These are phyloP conservation scores for Corylus avellana DNA, from an alignment of 306 rosid genomes.

Conservation along the genomic window DNA sequence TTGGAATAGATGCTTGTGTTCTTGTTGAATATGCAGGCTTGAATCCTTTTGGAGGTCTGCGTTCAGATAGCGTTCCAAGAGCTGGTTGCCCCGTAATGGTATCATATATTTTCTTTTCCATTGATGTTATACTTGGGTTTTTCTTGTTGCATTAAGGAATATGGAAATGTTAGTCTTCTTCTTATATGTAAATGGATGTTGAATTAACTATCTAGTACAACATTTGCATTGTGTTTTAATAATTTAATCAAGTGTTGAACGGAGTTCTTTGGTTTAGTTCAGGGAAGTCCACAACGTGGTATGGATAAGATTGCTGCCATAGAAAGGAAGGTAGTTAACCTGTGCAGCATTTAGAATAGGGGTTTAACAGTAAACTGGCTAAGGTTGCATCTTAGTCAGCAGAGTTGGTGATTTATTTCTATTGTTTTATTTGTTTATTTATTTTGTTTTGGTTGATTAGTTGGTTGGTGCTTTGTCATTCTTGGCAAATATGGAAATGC, in stretches of 20 bases:
- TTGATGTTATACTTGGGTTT: constrained; percentile 20
- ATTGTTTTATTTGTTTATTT: background rate
- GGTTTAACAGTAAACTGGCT: no score
- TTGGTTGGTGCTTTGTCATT: constrained; percentile 3
- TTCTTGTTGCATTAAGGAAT: constrained; percentile 9
- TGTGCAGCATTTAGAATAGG: no score
- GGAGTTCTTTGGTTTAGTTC: no score
- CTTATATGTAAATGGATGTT: background rate
- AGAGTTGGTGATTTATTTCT: background rate
- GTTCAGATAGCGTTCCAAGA: constrained; percentile 76
- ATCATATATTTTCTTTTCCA: constrained; percentile 26
- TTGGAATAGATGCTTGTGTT: constrained; percentile 88
- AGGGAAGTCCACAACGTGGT: no score
- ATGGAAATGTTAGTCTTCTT: background rate
- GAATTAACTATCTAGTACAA: background rate
- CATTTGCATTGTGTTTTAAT: no score
- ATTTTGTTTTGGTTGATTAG: background rate
- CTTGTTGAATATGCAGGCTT: constrained; percentile 94
- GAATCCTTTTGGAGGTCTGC: constrained; percentile 91
- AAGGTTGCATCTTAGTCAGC: background rate
- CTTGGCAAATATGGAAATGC: background rate
- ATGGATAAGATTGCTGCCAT: no score
- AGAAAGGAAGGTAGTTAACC: no score
- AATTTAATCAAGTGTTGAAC: no score
- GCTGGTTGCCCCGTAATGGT: constrained; percentile 99